These are phyloP conservation scores for Bruguiera parviflora DNA, from an alignment of 345 rosid genomes.

Conservation along the genomic window DNA sequence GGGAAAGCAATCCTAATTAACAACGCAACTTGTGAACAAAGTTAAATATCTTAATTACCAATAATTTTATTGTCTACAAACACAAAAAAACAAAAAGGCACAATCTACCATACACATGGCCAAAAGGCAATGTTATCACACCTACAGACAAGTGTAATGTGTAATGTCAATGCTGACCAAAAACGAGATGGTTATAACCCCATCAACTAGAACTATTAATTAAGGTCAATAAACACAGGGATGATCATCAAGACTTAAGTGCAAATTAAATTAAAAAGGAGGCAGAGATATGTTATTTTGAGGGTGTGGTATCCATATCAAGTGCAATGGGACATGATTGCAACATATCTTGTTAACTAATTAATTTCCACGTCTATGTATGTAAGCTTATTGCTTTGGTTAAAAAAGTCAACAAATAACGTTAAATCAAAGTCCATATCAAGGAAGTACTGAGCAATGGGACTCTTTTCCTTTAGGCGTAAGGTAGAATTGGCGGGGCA, in stretches of 20 bases:
- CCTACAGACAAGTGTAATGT: too few species aligned
- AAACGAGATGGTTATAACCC: constrained; percentile 17
- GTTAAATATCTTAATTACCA: not conserved
- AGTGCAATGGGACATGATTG: not conserved
- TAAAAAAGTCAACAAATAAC: not conserved
- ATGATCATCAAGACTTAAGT: not conserved
- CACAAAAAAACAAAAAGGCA: not conserved
- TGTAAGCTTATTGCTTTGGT: not conserved
- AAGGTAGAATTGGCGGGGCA: constrained; percentile 42
- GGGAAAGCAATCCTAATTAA: not conserved
- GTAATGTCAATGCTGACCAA: constrained; percentile 25
- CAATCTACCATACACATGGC: constrained; percentile 15
- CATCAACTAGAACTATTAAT: not conserved
- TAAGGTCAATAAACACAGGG: constrained; percentile 4
- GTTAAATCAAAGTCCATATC: constrained; percentile 24
- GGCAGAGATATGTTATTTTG: too few species aligned
- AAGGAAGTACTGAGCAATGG: constrained; percentile 16
- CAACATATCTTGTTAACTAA: constrained; percentile 8
- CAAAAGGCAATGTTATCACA: not conserved
- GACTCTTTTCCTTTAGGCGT: constrained; percentile 10
- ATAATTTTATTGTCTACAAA: too few species aligned
- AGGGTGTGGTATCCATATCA: constrained; percentile 4
- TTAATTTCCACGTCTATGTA: not conserved
- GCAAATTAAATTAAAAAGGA: not conserved
- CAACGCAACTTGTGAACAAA: not conserved